A percentile compares a stretch with the other conserved stretches of the same genome.
phyloP scores from a whole-genome alignment of 257 asterid species.

The Solanum habrochaites region DNA sequence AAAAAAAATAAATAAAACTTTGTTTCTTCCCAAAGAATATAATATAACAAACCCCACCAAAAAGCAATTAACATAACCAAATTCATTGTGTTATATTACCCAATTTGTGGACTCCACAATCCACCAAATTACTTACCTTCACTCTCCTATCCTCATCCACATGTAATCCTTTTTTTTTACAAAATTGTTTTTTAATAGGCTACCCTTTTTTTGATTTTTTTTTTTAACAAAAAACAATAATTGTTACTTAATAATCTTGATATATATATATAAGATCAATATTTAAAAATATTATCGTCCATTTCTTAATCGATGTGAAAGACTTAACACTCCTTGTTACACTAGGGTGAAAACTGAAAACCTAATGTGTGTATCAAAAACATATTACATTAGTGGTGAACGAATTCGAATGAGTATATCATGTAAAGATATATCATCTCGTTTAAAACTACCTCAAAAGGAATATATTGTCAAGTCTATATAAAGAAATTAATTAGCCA shows the following conservation, averaged over 20 bases:
- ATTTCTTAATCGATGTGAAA: neutral
- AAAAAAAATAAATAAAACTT: neutral
- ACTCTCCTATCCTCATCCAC: neutral
- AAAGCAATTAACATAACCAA: neutral
- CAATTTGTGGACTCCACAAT: conserved; percentile 11
- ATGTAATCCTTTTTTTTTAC: neutral
- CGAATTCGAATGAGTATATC: neutral
- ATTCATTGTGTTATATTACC: neutral
- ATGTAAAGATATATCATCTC: neutral
- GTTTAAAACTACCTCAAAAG: neutral
- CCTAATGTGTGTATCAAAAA: neutral
- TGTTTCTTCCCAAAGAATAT: neutral
- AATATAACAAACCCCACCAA: neutral
- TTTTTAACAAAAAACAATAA: neutral
- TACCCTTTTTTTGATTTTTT: neutral
- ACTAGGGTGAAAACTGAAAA: neutral
- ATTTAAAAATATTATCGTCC: neutral
- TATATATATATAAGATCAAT: no score
- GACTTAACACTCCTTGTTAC: neutral
- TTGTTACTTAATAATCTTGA: neutral
- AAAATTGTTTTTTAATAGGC: neutral
- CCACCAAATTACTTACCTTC: neutral
- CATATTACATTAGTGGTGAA: neutral
- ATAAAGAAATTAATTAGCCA: neutral
- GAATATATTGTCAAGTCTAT: neutral